These are phyloP conservation scores for Penicillium salamii DNA, from an alignment of 495 filamentous ascomycete genomes.

Conservation along the genomic window DNA sequence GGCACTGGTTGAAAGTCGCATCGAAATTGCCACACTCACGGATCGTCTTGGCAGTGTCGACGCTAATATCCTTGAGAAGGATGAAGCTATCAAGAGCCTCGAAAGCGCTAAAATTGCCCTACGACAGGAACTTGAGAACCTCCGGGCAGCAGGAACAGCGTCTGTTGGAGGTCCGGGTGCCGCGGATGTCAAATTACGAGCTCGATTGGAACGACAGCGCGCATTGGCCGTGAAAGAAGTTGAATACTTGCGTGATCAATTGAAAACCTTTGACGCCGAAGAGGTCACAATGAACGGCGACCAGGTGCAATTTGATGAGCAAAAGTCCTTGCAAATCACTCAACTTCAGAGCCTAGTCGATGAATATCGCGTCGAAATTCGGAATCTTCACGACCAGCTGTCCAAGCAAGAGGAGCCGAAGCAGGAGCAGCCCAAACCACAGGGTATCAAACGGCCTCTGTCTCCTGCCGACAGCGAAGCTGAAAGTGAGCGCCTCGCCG, in stretches of 20 bases:
- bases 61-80: slow-evolving; percentile 76
- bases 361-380: slow-evolving; percentile 80
- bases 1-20: slow-evolving; percentile 74
- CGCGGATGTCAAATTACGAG: slow-evolving; percentile 54
- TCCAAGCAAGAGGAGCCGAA: slow-evolving; percentile 53
- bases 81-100: slow-evolving; percentile 68
- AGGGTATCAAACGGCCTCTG: slow-evolving; percentile 40
- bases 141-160: slow-evolving; percentile 41
- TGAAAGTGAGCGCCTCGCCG: slow-evolving; percentile 74
- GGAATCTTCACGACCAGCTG: slow-evolving; percentile 68
- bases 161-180: slow-evolving; percentile 35
- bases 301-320: slow-evolving; percentile 67
- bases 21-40: slow-evolving; percentile 72
- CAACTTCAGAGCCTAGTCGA: slow-evolving; percentile 85
- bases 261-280: slow-evolving; percentile 88
- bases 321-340: slow-evolving; percentile 70
- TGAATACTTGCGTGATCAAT: slow-evolving; percentile 86
- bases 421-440: slow-evolving; percentile 30
- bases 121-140: slow-evolving; percentile 65
- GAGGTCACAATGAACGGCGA: slow-evolving; percentile 76
- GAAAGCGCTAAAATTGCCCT: slow-evolving; percentile 65
- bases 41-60: slow-evolving; percentile 75
- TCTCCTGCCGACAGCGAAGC: slow-evolving; percentile 65
- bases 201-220: slow-evolving; percentile 80
- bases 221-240: slow-evolving; percentile 85